Evolutionary conservation across 2,329 filamentous ascomycete species (phyloP), one percentile per base, ranked within the genome.

Genomic region (Coniella lustricola): DNA sequence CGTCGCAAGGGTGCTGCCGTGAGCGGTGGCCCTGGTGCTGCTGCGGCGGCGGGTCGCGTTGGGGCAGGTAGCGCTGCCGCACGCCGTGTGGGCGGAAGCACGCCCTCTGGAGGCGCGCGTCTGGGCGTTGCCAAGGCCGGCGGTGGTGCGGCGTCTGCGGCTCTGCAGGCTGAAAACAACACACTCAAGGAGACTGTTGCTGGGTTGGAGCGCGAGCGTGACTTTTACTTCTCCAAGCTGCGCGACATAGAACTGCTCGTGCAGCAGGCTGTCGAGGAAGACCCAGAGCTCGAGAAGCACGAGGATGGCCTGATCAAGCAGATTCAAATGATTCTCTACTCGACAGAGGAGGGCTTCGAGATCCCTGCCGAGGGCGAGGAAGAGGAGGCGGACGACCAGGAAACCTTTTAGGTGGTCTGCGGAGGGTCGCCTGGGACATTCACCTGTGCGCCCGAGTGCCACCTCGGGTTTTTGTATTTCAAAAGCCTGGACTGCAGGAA

Each of bases 221-320:
- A 98, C 67, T 98, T 98, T 67, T 98, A 98, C 76, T 98, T 98
- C 70, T 94, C 88, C 77, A 98, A 98, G 76, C 77, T 98, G 56
- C 81, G 93, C 51, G 93, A 98, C 64, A 98, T 98, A 59, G 93
- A 98, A 71, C 74, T 98, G 56, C 73, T 98, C 60, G 80, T 98
- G 48, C 93, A 98, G 73, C 86, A 88, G 61, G 90, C 90, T 10
- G 85, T 94, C 62, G 93, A 98, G 59, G 86, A 89, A 54, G 87
- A 96, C 57, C 90, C 90, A 0, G 85, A 95, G 70, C 72, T 97
- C 44, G 93, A 96, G 72, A 91, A 94, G 78, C 87, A 95, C 53
- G 91, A 96, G 60, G 86, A 90, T 54, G 85, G 89, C 14, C 74
- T 98, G 55, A 79, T 97, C 66, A 96, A 95, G 79, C 84, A 91